Base-by-base conservation (phyloP, 83 land plant species). In the Thuja plicata region DNA sequence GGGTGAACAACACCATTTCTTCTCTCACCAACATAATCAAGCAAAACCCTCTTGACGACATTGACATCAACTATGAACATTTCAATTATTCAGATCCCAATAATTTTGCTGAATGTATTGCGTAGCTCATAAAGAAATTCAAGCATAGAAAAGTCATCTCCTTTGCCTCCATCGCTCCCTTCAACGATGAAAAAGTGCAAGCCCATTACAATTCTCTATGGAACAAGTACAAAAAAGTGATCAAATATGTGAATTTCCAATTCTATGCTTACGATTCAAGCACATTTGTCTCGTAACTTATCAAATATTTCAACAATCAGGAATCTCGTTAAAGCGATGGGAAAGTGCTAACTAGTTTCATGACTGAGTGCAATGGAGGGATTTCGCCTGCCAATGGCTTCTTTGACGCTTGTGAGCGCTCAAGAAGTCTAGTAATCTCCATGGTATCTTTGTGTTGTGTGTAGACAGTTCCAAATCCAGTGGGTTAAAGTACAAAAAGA, bases 111-210 rank as follows among this genome's bases (percentile, higher is more conserved):
- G 86, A 89, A 37, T 92, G 92, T 94, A 93, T 95, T 21, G 96
- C 95, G 13, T 85, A 87, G 71, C 89, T 95, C 13, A 88, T 94
- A 6, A 57, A 66, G 7, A 73, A 88, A 40, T 92, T 94, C 6
- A 95, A 94, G 90, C 40, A 76, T 41, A 88, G 78, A 4, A 80
- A 85, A 0, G 89, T 89, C 35, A 93, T 95, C 83, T 89, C 90
- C 16, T 91, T 92, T 10, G 94, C 95, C 24, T 93, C 97, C 32
- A 95, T 95, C 19, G 97, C 97, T 6, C 97, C 96, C 5, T 95
- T 83, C 50, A 94, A 89, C 34, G 91, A 85, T 21, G 87, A 84
- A 45, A 15, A 81, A 2, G 95, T 92, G 34, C 91, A 92, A 83
- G 73, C 86, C 55, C 89, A 90, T 57, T 95, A 95, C 90, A 27